phyloP scores from a whole-genome alignment of 2,329 filamentous ascomycete genomes.

The Arthrobotrys megalospora region DNA sequence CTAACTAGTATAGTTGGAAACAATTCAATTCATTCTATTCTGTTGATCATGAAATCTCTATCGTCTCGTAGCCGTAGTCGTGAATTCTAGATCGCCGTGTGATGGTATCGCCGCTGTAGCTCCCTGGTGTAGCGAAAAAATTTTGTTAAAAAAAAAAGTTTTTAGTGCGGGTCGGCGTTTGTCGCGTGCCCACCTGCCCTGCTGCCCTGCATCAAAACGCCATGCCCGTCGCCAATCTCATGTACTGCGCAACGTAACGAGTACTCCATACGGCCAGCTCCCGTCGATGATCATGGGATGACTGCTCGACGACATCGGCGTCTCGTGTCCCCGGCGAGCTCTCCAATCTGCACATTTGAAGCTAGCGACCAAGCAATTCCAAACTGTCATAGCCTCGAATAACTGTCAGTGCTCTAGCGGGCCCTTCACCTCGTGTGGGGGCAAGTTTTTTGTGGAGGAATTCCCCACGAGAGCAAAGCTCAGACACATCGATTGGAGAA shows the following conservation, averaged over 20 bases:
- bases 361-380: background rate
- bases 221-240: constrained; percentile 10
- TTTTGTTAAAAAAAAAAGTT: constrained; percentile 12
- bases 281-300: too few species aligned
- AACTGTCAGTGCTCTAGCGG: constrained; percentile 4
- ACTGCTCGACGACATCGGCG: constrained; percentile 21
- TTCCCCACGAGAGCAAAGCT: constrained; percentile 25
- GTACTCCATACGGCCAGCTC: background rate
- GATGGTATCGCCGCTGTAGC: background rate
- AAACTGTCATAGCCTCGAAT: too few species aligned
- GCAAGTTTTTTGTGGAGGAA: constrained; percentile 34
- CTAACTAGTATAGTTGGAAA: background rate
- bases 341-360: background rate
- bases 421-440: constrained; percentile 26
- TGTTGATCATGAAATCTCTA: background rate
- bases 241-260: constrained; percentile 2
- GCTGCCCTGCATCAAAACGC: background rate
- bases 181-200: constrained; percentile 7
- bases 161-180: constrained; percentile 12
- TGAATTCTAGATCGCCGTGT: background rate
- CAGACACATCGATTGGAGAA: background rate
- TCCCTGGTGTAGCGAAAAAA: background rate
- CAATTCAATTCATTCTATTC: constrained; percentile 2
- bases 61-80: background rate
- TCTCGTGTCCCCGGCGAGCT: constrained; percentile 45